Evolutionary conservation across 345 rosid species (phyloP).

Genomic region (Populus davidiana): DNA sequence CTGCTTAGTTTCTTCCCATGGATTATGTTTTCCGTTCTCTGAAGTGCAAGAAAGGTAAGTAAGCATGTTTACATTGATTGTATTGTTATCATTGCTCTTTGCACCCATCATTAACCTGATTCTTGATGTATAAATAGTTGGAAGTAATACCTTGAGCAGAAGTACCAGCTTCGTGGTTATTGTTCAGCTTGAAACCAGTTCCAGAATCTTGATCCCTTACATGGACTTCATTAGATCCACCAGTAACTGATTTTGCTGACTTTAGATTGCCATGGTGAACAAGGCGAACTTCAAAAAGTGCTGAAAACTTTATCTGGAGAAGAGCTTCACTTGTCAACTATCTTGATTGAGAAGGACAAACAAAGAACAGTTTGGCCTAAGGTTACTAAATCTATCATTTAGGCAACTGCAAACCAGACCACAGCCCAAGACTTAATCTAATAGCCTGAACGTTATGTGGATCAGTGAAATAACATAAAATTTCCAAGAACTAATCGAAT

Average conservation of each 20-base stretch:
- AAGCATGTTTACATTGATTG: constrained; percentile 3
- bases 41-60: background rate
- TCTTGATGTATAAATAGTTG: background rate
- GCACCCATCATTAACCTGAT: background rate
- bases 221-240: constrained; percentile 21
- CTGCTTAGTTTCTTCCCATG: constrained; percentile 73
- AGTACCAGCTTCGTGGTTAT: constrained; percentile 25
- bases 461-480: no score
- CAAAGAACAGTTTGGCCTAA: background rate
- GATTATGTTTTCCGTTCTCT: constrained; percentile 51
- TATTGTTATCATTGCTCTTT: background rate
- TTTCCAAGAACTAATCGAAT: background rate
- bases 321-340: constrained; percentile 10
- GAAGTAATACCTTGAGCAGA: constrained; percentile 47
- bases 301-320: constrained; percentile 66
- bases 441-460: background rate
- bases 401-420: background rate
- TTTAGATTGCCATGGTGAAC: constrained; percentile 36
- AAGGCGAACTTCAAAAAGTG: constrained; percentile 67
- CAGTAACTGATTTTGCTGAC: constrained; percentile 20
- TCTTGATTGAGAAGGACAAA: constrained; percentile 3
- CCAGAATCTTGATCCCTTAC: constrained; percentile 24
- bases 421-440: background rate
- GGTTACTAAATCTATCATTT: background rate
- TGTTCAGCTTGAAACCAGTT: constrained; percentile 14